These are phyloP conservation scores for Colletotrichum tropicale DNA, from an alignment of 2,329 filamentous ascomycete genomes.

Conservation along the genomic window DNA sequence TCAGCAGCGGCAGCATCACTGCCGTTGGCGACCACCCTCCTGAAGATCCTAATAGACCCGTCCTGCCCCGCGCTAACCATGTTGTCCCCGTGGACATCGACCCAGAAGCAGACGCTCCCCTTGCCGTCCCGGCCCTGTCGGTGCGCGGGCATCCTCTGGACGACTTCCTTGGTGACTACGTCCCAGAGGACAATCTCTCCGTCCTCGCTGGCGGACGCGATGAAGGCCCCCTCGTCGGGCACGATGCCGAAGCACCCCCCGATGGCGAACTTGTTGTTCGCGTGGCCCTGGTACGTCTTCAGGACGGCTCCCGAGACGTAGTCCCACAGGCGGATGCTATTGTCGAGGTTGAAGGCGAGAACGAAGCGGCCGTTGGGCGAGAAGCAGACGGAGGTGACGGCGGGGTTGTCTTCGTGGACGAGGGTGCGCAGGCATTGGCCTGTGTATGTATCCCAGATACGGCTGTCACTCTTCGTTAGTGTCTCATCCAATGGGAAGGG, in stretches of 20 bases:
- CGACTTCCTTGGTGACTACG: constrained; percentile 80
- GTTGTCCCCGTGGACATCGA: constrained; percentile 61
- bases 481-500: too few relatives aligned
- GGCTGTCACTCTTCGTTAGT: constrained; percentile 45
- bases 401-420: constrained; percentile 94
- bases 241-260: constrained; percentile 78
- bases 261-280: constrained; percentile 84
- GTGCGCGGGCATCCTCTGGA: constrained; percentile 68
- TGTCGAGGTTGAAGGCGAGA: constrained; percentile 89
- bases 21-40: constrained; percentile 26
- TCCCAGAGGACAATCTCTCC: constrained; percentile 89
- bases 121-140: constrained; percentile 29
- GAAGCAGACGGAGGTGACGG: constrained; percentile 89
- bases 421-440: constrained; percentile 94
- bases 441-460: constrained; percentile 94
- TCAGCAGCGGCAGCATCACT: not conserved
- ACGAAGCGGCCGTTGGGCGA: constrained; percentile 93
- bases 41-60: constrained; percentile 55
- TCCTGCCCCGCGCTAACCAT: constrained; percentile 65
- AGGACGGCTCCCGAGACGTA: constrained; percentile 90
- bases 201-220: constrained; percentile 87
- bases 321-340: constrained; percentile 90
- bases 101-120: constrained; percentile 68
- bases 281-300: constrained; percentile 96
- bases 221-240: constrained; percentile 54